Conservation (phyloP, 768 basidiomycete genomes). For the Mycena albidolilacea region DNA sequence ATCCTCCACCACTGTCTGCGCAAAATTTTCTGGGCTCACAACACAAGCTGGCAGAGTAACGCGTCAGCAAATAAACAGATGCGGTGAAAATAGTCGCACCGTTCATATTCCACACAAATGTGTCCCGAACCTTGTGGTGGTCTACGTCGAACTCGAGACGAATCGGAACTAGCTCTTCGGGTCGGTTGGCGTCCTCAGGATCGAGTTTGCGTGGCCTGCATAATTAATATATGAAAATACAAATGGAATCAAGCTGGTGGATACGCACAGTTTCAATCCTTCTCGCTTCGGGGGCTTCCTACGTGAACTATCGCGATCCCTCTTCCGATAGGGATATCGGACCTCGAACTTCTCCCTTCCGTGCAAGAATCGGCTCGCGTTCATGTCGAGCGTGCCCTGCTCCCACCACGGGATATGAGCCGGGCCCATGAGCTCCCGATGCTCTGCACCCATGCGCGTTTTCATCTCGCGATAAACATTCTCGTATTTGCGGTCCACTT, state of each 20-base stretch:
- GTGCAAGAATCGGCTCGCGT: slow-evolving; percentile 56
- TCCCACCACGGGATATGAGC: slow-evolving; percentile 73
- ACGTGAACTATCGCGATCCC: slow-evolving; percentile 55
- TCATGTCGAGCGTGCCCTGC: slow-evolving; percentile 60
- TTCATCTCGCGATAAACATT: slow-evolving; percentile 63
- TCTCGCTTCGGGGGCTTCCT: slow-evolving; percentile 73
- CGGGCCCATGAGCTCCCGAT: slow-evolving; percentile 60
- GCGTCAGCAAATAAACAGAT: slow-evolving; percentile 5
- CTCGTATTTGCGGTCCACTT: slow-evolving; percentile 73
- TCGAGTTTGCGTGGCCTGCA: slow-evolving; percentile 71
- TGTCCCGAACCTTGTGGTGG: slow-evolving; percentile 93
- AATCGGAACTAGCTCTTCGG: slow-evolving; percentile 92
- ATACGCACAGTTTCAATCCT: slow-evolving; percentile 83
- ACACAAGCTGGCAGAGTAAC: slow-evolving; percentile 74
- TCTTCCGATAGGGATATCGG: slow-evolving; percentile 57
- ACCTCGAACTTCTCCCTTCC: slow-evolving; percentile 68
- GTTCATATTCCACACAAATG: slow-evolving; percentile 97
- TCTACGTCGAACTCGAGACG: slow-evolving; percentile 98
- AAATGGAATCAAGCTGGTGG: slow-evolving; percentile 23
- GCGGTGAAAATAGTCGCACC: slow-evolving; percentile 66
- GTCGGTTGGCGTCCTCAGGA: slow-evolving; percentile 68
- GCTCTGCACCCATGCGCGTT: slow-evolving; percentile 66
- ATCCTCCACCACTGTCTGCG: slow-evolving; percentile 92
- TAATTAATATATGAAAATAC: slow-evolving; percentile 35
- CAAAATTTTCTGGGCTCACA: slow-evolving; percentile 92